Percentiles rank a stretch among this genome's conserved stretches.
Conservation (phyloP, 108 stramenopile species). For the Conticribra weissflogii region DNA sequence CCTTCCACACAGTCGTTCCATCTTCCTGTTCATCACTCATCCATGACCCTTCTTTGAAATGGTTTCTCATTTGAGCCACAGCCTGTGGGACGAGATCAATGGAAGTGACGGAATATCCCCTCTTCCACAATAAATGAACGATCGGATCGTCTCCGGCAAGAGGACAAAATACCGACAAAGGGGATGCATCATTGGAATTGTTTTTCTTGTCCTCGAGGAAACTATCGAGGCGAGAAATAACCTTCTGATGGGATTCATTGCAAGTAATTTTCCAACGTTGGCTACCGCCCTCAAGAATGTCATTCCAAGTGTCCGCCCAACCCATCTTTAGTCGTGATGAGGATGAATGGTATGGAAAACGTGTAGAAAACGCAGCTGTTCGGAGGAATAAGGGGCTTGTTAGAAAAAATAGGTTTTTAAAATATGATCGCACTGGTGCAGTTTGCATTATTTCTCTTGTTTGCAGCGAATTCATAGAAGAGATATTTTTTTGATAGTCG, state of each 20-base stretch:
- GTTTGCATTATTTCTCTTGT: too few species aligned
- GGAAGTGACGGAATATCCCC: slow-evolving; percentile 56
- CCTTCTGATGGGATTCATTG: slow-evolving; percentile 41
- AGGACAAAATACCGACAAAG: slow-evolving; percentile 51
- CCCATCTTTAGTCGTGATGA: slow-evolving; percentile 9
- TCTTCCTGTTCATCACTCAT: background rate
- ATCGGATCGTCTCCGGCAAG: slow-evolving; percentile 64
- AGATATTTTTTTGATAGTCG: too few species aligned
- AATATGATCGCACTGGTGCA: too few species aligned
- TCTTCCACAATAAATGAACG: slow-evolving; percentile 45
- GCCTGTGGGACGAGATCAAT: slow-evolving; percentile 66
- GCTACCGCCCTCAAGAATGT: slow-evolving; percentile 56
- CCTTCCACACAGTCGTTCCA: slow-evolving; percentile 12
- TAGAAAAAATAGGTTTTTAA: background rate
- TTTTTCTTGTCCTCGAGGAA: background rate
- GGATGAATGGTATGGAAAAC: background rate
- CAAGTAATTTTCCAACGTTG: slow-evolving; percentile 56
- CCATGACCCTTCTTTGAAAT: slow-evolving; percentile 47
- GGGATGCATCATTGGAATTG: background rate
- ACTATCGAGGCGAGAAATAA: slow-evolving; percentile 38
- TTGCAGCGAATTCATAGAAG: too few species aligned
- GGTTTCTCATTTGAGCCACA: slow-evolving; percentile 45
- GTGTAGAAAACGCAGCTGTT: background rate
- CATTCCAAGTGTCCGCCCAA: slow-evolving; percentile 55
- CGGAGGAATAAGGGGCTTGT: background rate